Conservation (phyloP, 192 early-diverging fungal species). For the Dissophora globulifera region DNA sequence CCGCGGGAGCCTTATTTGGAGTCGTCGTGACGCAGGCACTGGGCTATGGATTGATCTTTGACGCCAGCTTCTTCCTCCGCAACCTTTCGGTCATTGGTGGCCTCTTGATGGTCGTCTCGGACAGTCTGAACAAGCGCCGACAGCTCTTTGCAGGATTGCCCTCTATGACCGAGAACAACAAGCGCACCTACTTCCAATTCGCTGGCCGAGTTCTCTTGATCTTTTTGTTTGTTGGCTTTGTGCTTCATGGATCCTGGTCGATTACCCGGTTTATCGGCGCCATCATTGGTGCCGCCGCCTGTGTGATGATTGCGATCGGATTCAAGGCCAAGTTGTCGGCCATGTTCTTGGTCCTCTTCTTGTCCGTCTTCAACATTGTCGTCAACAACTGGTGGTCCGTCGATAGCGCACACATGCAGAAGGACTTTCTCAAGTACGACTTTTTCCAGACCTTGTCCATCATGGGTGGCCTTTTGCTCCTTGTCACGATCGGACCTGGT, state of each 20-base stretch:
- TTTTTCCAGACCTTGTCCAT: slow-evolving; percentile 98
- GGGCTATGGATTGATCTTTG: slow-evolving; percentile 94
- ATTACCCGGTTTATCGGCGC: slow-evolving; percentile 76
- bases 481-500: slow-evolving; percentile 92
- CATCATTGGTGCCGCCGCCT: slow-evolving; percentile 81
- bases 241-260: slow-evolving; percentile 87
- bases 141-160: slow-evolving; percentile 92
- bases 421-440: slow-evolving; percentile 97
- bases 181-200: slow-evolving; percentile 91
- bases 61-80: slow-evolving; percentile 90
- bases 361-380: slow-evolving; percentile 90
- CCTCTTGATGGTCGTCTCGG: slow-evolving; percentile 93
- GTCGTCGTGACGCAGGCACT: slow-evolving; percentile 90
- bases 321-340: slow-evolving; percentile 99
- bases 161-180: slow-evolving; percentile 83
- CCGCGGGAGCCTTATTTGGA: slow-evolving; percentile 82
- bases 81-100: slow-evolving; percentile 95
- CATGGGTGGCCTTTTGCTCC: slow-evolving; percentile 94
- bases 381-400: slow-evolving; percentile 98
- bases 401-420: slow-evolving; percentile 79
- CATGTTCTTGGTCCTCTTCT: slow-evolving; percentile 89
- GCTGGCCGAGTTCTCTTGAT: slow-evolving; percentile 93
- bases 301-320: slow-evolving; percentile 95
- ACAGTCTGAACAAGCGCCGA: slow-evolving; percentile 71
- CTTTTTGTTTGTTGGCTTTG: slow-evolving; percentile 90